Base-by-base conservation (phyloP, 345 rosid species). In the Eucalyptus erythrocorys region DNA sequence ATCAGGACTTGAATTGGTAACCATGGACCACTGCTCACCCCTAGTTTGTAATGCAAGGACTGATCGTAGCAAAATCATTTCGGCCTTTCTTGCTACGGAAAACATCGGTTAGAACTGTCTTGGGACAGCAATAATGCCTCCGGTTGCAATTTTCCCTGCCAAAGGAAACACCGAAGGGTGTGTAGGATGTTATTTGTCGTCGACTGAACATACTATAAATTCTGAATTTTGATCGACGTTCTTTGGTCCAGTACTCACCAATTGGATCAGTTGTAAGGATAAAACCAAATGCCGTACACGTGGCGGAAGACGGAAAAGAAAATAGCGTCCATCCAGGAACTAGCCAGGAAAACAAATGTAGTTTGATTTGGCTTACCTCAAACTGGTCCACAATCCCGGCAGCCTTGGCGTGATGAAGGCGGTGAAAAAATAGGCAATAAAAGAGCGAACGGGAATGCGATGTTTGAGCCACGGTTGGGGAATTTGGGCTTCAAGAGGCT, bases 81-180 rank as follows among this genome's bases (percentile, higher is more conserved):
- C 4, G 1, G 43, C 80, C 24, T 34, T 68, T 34, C 80, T 68
- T 17, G 80, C 42, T 22, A 34, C 45, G 43, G 80, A 88, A 90
- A 22, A 88, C 88, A 61, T 87, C 88, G 13, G 89, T 92, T n/a
- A 92, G 86, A 57, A 91, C 92, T 14, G 47, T 88, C 87, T 85
- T 66, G 22, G 92, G 91, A 87, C 48, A 80, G 85, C 26, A 88
- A 27, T 3, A 88, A 90, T 47, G 92, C 91, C 90, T 89, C 89
- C 76, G 89, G 26, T 42, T 89, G 53, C 64, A 89, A 57, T 86
- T 89, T 14, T 24, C 53, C 87, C 88, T 89, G 30, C 59, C 24
- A 68, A 68, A 34, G 40, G 12, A 66, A 32, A 19, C 11, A 66
- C 40, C 42, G 16, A 32, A n/a, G 79, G 79, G 79, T 66, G 4